Base-by-base conservation (phyloP, 164 flowering plant species). In the Umbilicus rupestris region DNA sequence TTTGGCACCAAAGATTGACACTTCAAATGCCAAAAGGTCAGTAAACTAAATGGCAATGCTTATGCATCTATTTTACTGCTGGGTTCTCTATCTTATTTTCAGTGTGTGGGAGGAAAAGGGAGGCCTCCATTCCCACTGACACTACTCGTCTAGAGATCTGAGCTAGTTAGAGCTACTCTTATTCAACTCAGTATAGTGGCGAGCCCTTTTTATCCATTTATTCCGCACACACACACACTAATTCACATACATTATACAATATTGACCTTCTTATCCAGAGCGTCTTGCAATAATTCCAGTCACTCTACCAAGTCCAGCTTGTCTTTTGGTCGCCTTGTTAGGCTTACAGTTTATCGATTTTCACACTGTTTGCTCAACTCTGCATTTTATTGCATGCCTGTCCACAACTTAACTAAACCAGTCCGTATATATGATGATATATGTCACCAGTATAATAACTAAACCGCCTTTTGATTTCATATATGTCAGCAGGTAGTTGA, bases 181-280 rank as follows among this genome's bases (percentile, higher is more conserved):
- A 14, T 45, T 16, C 4, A 45, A 17, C 17, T 5, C 14, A 42
- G 14, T 42, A 16, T 42, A 8, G 45, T 10, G 8, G 45, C n/a
- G n/a, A n/a, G n/a, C n/a, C n/a, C n/a, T n/a, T 42, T 42, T 5
- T 1, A 47, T 47, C n/a, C 52, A 47, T 47, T 1, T 24, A 16
- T 47, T n/a, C n/a, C 24, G n/a, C n/a, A n/a, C n/a, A 47, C n/a
- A n/a, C 52, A 19, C 52, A 47, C 52, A 47, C 52, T 17, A 47
- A 4, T 47, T 47, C 4, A 47, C 20, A n/a, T 47, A 47, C 52
- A 47, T 47, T 47, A n/a, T 47, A 19, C 52, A 47, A 47, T 22
- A 52, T 52, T 52, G 58, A 52, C 11, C 58, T 52, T 26, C 58
- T 52, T 52, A 52, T 52, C 30, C 22, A 22, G 30, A 52, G 58